A percentile compares a stretch with the other conserved stretches of the same genome.
Evolutionary conservation across 2,329 filamentous ascomycete genomes (phyloP).

Genomic region (Talaromyces rugulosus): DNA sequence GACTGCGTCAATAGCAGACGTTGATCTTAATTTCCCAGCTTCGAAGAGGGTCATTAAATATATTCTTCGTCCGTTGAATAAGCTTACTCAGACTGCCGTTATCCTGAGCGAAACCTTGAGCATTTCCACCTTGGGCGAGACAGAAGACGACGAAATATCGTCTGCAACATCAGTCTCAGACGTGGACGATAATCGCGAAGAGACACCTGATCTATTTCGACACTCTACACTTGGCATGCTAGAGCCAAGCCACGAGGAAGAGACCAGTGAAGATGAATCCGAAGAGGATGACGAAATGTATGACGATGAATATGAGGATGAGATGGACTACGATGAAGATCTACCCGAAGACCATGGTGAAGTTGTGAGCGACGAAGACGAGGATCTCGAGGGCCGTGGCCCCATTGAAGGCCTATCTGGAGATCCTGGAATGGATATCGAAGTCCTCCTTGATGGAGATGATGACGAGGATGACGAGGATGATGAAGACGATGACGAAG

Average conservation of each 20-base stretch:
- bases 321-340: conserved; percentile 90
- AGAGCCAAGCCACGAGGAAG: conserved; percentile 74
- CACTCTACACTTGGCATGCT: conserved; percentile 95
- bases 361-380: conserved; percentile 83
- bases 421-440: conserved; percentile 65
- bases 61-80: conserved; percentile 83
- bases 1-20: conserved; percentile 87
- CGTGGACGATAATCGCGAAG: conserved; percentile 78
- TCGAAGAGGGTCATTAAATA: conserved; percentile 95
- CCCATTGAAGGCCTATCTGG: conserved; percentile 61
- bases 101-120: conserved; percentile 78
- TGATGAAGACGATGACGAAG: conserved; percentile 58
- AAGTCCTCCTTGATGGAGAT: conserved; percentile 79
- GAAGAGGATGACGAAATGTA: conserved; percentile 89
- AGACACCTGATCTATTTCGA: conserved; percentile 94
- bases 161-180: conserved; percentile 88
- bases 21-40: conserved; percentile 90
- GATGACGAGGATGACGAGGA: conserved; percentile 59
- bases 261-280: conserved; percentile 68
- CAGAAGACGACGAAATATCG: conserved; percentile 80
- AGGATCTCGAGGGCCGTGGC: conserved; percentile 77
- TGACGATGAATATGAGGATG: conserved; percentile 79
- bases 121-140: conserved; percentile 62
- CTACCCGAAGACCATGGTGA: conserved; percentile 75
- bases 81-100: conserved; percentile 81